These are phyloP conservation scores for Cladophialophora yegresii DNA, from an alignment of 2,329 filamentous ascomycete species.

Conservation along the genomic window DNA sequence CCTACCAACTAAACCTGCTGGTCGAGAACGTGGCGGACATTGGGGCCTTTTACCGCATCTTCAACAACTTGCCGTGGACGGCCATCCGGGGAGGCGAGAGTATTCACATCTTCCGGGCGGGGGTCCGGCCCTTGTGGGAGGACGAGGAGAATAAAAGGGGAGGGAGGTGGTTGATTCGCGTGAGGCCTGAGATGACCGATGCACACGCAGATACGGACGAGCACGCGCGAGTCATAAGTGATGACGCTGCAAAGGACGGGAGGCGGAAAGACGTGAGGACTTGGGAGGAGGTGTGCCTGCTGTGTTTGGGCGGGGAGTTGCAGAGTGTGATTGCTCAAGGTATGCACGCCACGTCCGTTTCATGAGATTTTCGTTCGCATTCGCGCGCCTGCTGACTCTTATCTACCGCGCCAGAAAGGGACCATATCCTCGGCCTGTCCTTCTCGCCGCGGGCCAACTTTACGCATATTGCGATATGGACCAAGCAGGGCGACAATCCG, in stretches of 20 bases:
- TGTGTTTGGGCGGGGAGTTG: slow-evolving; percentile 41
- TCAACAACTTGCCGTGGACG: slow-evolving; percentile 77
- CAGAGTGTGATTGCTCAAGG: slow-evolving; percentile 72
- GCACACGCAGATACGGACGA: too few species aligned
- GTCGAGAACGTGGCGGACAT: slow-evolving; percentile 48
- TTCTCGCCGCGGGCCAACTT: slow-evolving; percentile 87
- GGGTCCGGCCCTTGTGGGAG: slow-evolving; percentile 77
- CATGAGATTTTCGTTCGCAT: slow-evolving; percentile 26
- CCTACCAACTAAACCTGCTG: slow-evolving; percentile 43
- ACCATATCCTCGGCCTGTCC: slow-evolving; percentile 83
- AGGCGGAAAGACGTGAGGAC: slow-evolving; percentile 26
- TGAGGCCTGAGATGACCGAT: slow-evolving; percentile 64
- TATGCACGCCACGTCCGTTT: too few species aligned
- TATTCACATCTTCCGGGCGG: slow-evolving; percentile 76
- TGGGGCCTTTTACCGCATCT: slow-evolving; percentile 70
- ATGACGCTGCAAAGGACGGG: not conserved
- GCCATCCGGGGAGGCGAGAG: slow-evolving; percentile 76
- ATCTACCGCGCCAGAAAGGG: slow-evolving; percentile 60
- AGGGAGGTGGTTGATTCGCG: slow-evolving; percentile 89
- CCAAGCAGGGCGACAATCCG: slow-evolving; percentile 79
- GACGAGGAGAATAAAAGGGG: slow-evolving; percentile 83
- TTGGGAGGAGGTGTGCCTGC: slow-evolving; percentile 37
- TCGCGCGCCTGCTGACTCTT: not conserved
- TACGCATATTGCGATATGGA: slow-evolving; percentile 88
- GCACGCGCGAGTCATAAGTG: too few species aligned